phyloP scores from a whole-genome alignment of 2,329 filamentous ascomycete species.

The Aspergillus intermedius region DNA sequence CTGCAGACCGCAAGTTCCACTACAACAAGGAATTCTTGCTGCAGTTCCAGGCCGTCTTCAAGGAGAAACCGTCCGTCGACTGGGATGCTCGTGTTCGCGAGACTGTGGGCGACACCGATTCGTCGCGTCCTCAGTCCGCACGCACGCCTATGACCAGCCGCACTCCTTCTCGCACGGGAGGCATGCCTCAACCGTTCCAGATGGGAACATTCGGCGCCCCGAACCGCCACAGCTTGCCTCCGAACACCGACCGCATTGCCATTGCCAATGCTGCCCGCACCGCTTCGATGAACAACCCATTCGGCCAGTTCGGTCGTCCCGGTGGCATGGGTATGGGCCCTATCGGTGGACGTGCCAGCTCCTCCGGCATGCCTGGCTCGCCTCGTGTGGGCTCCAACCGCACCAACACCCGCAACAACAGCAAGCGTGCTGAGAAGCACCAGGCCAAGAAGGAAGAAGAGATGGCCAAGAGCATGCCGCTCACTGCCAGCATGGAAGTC shows the following conservation, averaged over 20 bases:
- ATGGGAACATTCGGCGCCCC: slow-evolving; percentile 65
- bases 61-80: slow-evolving; percentile 89
- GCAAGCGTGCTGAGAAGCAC: slow-evolving; percentile 47
- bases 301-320: slow-evolving; percentile 57
- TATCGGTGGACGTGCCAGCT: slow-evolving; percentile 59
- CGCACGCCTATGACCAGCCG: slow-evolving; percentile 45
- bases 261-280: slow-evolving; percentile 50
- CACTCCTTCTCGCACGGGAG: slow-evolving; percentile 45
- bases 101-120: slow-evolving; percentile 68
- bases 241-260: slow-evolving; percentile 71
- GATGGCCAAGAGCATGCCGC: slow-evolving; percentile 79
- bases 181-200: slow-evolving; percentile 45
- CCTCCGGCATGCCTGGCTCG: slow-evolving; percentile 60
- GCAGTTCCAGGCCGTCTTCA: slow-evolving; percentile 93
- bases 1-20: slow-evolving; percentile 74
- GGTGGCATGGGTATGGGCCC: slow-evolving; percentile 55
- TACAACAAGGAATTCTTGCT: slow-evolving; percentile 94
- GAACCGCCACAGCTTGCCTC: slow-evolving; percentile 55
- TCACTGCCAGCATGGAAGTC: slow-evolving; percentile 75
- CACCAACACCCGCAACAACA: slow-evolving; percentile 41
- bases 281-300: slow-evolving; percentile 45
- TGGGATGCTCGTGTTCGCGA: slow-evolving; percentile 86
- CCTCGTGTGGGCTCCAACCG: slow-evolving; percentile 62
- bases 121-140: slow-evolving; percentile 56
- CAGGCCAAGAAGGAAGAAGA: slow-evolving; percentile 57